Evolutionary conservation across 345 rosid species (phyloP).

Genomic region (Eucalyptus coolabah): DNA sequence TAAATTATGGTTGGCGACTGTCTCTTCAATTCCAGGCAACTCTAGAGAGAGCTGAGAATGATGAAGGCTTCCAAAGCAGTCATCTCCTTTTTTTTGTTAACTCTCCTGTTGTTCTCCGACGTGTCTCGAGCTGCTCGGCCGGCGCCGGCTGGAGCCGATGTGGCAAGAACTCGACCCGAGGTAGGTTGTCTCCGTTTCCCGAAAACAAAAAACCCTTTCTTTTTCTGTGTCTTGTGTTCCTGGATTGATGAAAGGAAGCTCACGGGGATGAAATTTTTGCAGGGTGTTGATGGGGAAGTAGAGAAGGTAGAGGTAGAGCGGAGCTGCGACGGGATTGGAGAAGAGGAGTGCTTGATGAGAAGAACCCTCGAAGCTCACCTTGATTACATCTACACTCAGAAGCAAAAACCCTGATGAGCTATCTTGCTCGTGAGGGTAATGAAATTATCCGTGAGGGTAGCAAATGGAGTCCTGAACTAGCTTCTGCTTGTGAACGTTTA

Average conservation of each 20-base stretch:
- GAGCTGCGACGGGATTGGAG: slow-evolving; percentile 29
- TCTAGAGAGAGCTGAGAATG: not conserved
- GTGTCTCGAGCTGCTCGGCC: slow-evolving; percentile 6
- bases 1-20: not conserved
- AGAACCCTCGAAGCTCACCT: slow-evolving; percentile 17
- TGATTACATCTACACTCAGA: slow-evolving; percentile 26
- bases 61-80: not conserved
- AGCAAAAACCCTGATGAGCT: not conserved
- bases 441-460: too few species aligned
- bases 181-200: not conserved
- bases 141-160: not conserved
- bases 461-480: too few species aligned
- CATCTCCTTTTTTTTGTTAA: not conserved
- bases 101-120: not conserved
- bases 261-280: not conserved
- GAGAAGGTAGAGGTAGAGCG: slow-evolving; percentile 9
- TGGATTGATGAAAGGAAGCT: not conserved
- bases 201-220: not conserved
- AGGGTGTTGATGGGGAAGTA: not conserved
- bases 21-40: not conserved
- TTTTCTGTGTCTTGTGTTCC: not conserved
- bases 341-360: slow-evolving; percentile 46
- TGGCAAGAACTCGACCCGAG: not conserved
- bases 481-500: not conserved
- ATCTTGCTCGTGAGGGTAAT: too few species aligned